Base-by-base conservation (phyloP, 2,329 filamentous ascomycete species). In the Aspergillus proliferans region DNA sequence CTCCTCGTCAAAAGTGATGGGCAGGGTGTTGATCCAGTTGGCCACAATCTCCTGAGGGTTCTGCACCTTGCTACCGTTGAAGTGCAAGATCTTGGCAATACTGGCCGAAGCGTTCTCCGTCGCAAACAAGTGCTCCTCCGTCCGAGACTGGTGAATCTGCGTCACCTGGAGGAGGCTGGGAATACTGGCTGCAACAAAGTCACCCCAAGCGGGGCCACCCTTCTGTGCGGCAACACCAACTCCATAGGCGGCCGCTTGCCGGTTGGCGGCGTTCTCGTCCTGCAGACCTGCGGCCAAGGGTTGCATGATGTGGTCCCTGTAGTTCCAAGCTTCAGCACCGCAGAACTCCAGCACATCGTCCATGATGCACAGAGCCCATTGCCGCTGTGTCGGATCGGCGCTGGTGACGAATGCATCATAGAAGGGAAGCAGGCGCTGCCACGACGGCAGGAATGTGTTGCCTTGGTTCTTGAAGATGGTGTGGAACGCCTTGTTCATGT, bases 401-500 rank as follows among this genome's bases (percentile, higher is more conserved):
- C 87, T 93, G 39, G 80, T 81, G 56, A 95, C 84, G 69, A 97
- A 97, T 28, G 78, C 78, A 60, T 91, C 84, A 68, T 97, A 97
- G 48, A 89, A 95, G 9, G 80, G 76, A 68, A 95, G 83, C 21
- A 98, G 78, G 47, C 83, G 82, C 66, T 95, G 87, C 91, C 92
- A 98, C 39, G 88, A 78, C 4, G 84, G 86, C 47, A 98, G 78
- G 77, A 98, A 98, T 9, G 80, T 76, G 8, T 83, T 78, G 21
- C 88, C 88, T 67, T 96, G 90, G 73, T 95, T 91, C 77, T 97
- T 97, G 80, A 98, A 98, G 57, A 98, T 89, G 52, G 90, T 92
- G 72, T 98, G 93, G 80, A 95, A 98, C 0, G 93, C 92, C 77
- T 98, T 98, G 82, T 98, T 98, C 93, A 98, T 98, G 65, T 98